Base-by-base conservation (phyloP, 306 rosid genomes). In the Parietaria judaica region DNA sequence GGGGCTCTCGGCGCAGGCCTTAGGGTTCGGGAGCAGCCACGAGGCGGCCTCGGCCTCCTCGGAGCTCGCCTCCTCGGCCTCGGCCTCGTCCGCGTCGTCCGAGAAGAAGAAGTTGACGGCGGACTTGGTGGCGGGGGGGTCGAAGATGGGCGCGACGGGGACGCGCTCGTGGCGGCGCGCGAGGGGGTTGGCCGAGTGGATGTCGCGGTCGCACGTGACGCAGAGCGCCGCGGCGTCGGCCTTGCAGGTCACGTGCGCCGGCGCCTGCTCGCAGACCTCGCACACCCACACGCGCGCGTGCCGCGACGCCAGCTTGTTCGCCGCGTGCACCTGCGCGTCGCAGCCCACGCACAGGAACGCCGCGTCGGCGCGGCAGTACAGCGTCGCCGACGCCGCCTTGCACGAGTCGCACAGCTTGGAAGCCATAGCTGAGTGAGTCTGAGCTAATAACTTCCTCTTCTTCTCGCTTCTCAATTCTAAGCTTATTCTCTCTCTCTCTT, bases 41-140 rank as follows among this genome's bases (percentile, higher is more conserved):
- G 96, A 88, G 43, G 99, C 95, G 0, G 96, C 96, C 67, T 92
- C 96, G 0, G 94, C 96, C 61, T 86, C 99, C 60, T 92, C 98
- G 56, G 79, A 76, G 70, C 91, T 78, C 37, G 76, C 91, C 55
- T 81, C 95, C 8, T 72, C 91, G 6, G 72, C 79, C 3, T 74
- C 91, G 6, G 72, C 80, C 3, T 74, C 78, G 1, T 51, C 79
- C 2, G 74, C 87, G 3, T 66, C 88, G 43, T 82, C 86, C 36
- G 95, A 70, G 71, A 80, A 70, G 78, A 64, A 82, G 67, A 79
- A 66, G 70, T 78, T 78, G n/a, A 41, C 76, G 0, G 60, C 64
- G 0, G 78, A 38, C 47, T 60, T 65, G 7, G 14, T 8, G 1
- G 70, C 38, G 57, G 51, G 74, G 6, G 87, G 52, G 15, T 85